phyloP scores from a whole-genome alignment of 208 protist species.

The Angomonas deanei region DNA sequence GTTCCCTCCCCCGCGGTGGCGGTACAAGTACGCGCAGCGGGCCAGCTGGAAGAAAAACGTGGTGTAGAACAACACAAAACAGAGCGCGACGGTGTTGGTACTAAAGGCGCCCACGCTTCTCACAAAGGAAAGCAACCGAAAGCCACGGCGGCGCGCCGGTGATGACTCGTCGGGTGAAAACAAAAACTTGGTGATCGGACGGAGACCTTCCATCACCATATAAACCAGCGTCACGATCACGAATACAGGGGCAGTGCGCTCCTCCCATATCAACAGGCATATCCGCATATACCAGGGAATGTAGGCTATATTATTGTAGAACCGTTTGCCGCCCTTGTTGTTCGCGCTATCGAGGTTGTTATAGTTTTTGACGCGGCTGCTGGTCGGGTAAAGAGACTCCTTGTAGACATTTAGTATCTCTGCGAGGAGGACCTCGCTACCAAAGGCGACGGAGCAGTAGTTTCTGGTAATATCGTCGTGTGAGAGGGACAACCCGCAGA shows the following conservation, averaged over 20 bases:
- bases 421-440: not conserved
- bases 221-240: not conserved
- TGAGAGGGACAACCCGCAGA: not conserved
- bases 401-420: not conserved
- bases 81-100: not conserved
- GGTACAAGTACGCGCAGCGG: not conserved
- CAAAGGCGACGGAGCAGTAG: constrained; percentile 1
- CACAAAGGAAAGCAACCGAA: not conserved
- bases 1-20: no score
- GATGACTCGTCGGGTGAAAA: not conserved
- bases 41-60: not conserved
- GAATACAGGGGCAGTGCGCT: not conserved
- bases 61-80: not conserved
- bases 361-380: not conserved
- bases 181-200: not conserved
- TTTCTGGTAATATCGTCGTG: not conserved
- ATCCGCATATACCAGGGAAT: not conserved
- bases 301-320: not conserved
- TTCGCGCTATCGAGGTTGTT: not conserved
- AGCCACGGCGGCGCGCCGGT: not conserved
- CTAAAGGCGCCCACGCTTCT: not conserved
- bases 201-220: not conserved
- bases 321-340: not conserved
- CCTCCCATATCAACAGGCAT: not conserved
- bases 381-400: not conserved